phyloP scores from a whole-genome alignment of 2,329 filamentous ascomycete genomes.

The Cordyceps pruinosa region DNA sequence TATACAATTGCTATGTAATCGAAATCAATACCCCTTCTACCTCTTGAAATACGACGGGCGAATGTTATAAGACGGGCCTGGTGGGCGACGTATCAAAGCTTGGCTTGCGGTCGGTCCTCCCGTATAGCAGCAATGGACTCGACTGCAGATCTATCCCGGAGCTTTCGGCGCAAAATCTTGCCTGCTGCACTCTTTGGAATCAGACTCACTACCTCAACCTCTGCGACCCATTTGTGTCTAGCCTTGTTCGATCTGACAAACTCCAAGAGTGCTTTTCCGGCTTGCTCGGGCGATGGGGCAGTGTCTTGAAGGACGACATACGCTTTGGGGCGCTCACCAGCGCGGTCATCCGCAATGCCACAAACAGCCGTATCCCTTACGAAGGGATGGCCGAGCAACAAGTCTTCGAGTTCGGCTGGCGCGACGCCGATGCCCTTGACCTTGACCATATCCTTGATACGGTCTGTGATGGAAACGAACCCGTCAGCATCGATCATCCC shows the following conservation, averaged over 20 bases:
- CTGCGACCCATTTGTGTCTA: constrained; percentile 47
- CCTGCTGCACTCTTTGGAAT: constrained; percentile 57
- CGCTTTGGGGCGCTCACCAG: constrained; percentile 50
- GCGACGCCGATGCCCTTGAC: constrained; percentile 58
- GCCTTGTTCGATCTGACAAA: constrained; percentile 50
- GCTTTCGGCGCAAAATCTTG: constrained; percentile 51
- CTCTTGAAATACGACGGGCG: too few relatives aligned
- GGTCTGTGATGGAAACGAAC: constrained; percentile 50
- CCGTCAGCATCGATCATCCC: constrained; percentile 49
- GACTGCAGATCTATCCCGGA: constrained; percentile 31
- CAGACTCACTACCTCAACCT: constrained; percentile 41
- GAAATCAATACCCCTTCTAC: too few relatives aligned
- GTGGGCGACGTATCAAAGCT: neutral
- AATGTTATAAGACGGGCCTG: too few relatives aligned
- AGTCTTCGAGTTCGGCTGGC: constrained; percentile 57
- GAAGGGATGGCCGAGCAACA: constrained; percentile 48
- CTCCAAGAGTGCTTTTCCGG: constrained; percentile 34
- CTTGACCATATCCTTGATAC: constrained; percentile 64
- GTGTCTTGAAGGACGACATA: constrained; percentile 39
- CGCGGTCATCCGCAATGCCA: constrained; percentile 45
- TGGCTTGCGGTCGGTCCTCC: constrained; percentile 2
- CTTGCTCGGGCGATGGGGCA: constrained; percentile 15
- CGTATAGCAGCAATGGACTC: constrained; percentile 8
- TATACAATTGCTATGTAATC: too few relatives aligned
- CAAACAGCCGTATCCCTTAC: constrained; percentile 53